These are phyloP conservation scores for Parachaetomium inaequale DNA, from an alignment of 495 filamentous ascomycete species.

Conservation along the genomic window DNA sequence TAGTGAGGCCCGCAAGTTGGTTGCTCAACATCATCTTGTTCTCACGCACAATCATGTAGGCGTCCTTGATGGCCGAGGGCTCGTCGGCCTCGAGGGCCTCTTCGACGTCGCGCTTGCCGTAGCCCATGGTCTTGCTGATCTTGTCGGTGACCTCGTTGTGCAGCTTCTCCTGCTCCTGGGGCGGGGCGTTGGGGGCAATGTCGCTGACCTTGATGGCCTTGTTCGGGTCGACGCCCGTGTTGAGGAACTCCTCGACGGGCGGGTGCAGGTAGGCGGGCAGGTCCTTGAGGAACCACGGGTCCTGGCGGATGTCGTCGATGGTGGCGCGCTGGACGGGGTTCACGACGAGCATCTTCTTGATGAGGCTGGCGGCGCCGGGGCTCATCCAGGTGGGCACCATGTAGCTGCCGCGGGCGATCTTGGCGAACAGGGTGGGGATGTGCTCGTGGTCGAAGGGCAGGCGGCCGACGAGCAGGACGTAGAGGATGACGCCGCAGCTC, in stretches of 20 bases:
- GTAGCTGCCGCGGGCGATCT: conserved; percentile 65
- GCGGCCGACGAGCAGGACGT: conserved; percentile 86
- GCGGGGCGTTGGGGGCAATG: conserved; percentile 71
- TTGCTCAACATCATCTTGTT: conserved; percentile 96
- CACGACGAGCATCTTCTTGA: conserved; percentile 89
- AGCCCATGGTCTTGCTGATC: conserved; percentile 96
- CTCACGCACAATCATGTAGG: conserved; percentile 94
- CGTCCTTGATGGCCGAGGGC: conserved; percentile 96
- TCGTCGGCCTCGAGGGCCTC: conserved; percentile 88
- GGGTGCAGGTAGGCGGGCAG: conserved; percentile 80
- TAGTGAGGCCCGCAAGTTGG: conserved; percentile 34
- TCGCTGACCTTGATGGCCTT: conserved; percentile 79
- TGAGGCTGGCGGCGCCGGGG: conserved; percentile 76
- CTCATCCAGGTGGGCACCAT: conserved; percentile 84
- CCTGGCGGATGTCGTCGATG: conserved; percentile 86
- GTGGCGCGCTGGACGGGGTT: conserved; percentile 92
- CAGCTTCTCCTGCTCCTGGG: conserved; percentile 78
- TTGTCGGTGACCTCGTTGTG: conserved; percentile 90
- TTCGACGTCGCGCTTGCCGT: conserved; percentile 89
- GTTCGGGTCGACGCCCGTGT: conserved; percentile 86
- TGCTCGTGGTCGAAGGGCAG: conserved; percentile 98
- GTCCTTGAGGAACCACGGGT: conserved; percentile 90
- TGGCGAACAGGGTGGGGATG: conserved; percentile 44
- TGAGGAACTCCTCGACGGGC: conserved; percentile 88
- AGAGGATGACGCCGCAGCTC: conserved; percentile 98